A percentile compares a stretch with the other conserved stretches of the same genome.
Conservation (phyloP, 305 asterid genomes). For the Solanum chacoense region DNA sequence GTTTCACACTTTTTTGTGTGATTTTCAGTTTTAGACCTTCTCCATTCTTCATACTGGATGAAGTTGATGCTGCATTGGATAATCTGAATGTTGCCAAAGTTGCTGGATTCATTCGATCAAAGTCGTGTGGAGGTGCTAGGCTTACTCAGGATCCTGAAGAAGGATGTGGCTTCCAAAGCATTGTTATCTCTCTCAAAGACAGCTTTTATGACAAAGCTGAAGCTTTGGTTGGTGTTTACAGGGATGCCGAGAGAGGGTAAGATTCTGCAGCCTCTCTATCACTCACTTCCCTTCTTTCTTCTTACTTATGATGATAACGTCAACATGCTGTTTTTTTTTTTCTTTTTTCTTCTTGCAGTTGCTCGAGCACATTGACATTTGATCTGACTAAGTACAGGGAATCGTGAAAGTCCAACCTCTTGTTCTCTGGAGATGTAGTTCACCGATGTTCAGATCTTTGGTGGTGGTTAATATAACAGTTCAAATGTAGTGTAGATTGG, state of each 20-base stretch:
- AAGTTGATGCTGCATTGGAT: slow-evolving; percentile 98
- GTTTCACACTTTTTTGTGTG: neutral
- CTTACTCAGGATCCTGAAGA: slow-evolving; percentile 30
- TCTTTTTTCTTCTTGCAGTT: slow-evolving; percentile 29
- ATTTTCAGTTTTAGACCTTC: slow-evolving; percentile 89
- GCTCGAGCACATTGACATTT: slow-evolving; percentile 80
- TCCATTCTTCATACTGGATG: slow-evolving; percentile 94
- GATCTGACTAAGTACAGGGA: slow-evolving; percentile 76
- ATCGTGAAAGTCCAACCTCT: slow-evolving; percentile 11
- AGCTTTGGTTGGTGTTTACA: slow-evolving; percentile 94
- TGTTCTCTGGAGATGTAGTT: neutral
- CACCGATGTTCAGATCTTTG: neutral
- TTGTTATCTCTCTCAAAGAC: slow-evolving; percentile 97
- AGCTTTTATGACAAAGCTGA: slow-evolving; percentile 95
- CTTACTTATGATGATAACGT: neutral
- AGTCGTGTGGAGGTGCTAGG: slow-evolving; percentile 78
- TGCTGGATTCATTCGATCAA: slow-evolving; percentile 89
- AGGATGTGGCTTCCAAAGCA: slow-evolving; percentile 91
- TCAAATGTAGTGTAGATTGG: neutral
- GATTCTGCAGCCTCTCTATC: neutral
- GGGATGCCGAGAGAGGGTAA: slow-evolving; percentile 82
- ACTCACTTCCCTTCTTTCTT: neutral
- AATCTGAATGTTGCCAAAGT: slow-evolving; percentile 95
- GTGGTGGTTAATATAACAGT: neutral
- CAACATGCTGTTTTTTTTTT: neutral